phyloP scores from a whole-genome alignment of 441 rosid species.

The Brassica hybrid region DNA sequence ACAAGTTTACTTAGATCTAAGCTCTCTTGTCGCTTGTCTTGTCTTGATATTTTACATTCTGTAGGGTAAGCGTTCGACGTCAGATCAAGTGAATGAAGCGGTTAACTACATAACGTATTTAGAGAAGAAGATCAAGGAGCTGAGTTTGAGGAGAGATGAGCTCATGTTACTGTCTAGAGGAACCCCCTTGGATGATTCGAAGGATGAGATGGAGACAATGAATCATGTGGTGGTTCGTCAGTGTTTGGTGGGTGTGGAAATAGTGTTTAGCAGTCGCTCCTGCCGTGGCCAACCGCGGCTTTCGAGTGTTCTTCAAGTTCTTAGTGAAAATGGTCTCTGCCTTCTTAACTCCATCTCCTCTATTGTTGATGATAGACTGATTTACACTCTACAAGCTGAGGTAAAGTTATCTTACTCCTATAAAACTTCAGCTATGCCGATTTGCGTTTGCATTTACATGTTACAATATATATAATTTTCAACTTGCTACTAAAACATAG shows the following conservation, averaged over 20 bases:
- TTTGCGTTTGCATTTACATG: conserved; percentile 4
- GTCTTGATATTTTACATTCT: background rate
- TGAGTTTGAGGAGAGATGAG: conserved; percentile 52
- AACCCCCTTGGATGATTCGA: conserved; percentile 25
- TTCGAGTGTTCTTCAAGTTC: conserved; percentile 55
- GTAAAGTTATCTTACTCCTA: conserved; percentile 39
- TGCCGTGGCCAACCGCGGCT: conserved; percentile 47
- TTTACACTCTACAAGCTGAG: conserved; percentile 66
- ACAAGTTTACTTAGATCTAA: conserved; percentile 13
- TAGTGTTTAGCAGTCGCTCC: conserved; percentile 46
- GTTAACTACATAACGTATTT: conserved; percentile 66
- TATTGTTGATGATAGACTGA: conserved; percentile 48
- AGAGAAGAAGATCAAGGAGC: conserved; percentile 50
- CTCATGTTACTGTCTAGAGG: conserved; percentile 43
- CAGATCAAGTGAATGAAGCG: conserved; percentile 85
- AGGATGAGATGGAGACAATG: conserved; percentile 17
- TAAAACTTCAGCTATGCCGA: background rate
- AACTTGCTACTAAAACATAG: background rate
- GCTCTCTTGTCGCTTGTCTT: conserved; percentile 20
- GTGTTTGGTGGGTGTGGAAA: conserved; percentile 60
- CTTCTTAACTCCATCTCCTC: conserved; percentile 57
- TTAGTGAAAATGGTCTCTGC: conserved; percentile 53
- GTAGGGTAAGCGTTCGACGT: conserved; percentile 85
- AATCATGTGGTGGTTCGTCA: conserved; percentile 48
- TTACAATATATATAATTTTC: background rate